phyloP scores from a whole-genome alignment of 352 stramenopile species.

The Phytophthora tentaculata region DNA sequence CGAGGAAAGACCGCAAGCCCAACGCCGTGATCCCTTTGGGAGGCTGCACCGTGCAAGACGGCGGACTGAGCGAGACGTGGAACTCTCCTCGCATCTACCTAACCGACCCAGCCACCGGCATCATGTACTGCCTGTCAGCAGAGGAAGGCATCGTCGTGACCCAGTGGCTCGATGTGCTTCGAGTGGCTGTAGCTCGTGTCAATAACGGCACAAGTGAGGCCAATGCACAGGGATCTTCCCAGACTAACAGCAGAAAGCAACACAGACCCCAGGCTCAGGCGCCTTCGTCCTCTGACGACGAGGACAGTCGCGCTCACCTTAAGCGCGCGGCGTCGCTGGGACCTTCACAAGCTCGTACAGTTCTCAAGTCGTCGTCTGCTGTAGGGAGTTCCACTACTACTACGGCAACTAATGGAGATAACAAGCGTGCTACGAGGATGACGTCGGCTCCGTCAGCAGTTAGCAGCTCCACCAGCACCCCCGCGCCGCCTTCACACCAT shows the following conservation, averaged over 20 bases:
- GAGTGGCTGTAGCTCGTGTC: slow-evolving; percentile 51
- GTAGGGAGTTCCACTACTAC: slow-evolving; percentile 9
- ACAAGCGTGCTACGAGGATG: slow-evolving; percentile 30
- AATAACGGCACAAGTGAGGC: slow-evolving; percentile 15
- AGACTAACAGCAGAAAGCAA: slow-evolving; percentile 7
- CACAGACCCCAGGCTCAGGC: slow-evolving; percentile 15
- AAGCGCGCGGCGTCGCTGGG: slow-evolving; percentile 34
- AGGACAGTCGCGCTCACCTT: slow-evolving; percentile 25
- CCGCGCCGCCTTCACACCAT: not conserved
- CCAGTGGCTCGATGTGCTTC: slow-evolving; percentile 76
- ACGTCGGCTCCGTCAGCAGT: slow-evolving; percentile 33
- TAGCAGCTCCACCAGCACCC: slow-evolving; percentile 6
- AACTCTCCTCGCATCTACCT: slow-evolving; percentile 88
- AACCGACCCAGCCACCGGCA: slow-evolving; percentile 70
- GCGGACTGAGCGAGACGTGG: slow-evolving; percentile 85
- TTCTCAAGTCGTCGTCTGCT: slow-evolving; percentile 29
- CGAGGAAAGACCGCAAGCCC: slow-evolving; percentile 77
- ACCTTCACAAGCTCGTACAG: slow-evolving; percentile 16
- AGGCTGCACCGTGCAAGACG: slow-evolving; percentile 81
- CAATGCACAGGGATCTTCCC: not conserved
- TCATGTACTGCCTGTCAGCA: slow-evolving; percentile 85
- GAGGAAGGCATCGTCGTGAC: slow-evolving; percentile 76
- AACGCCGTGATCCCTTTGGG: slow-evolving; percentile 85
- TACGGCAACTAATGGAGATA: slow-evolving; percentile 1
- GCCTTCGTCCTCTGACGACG: slow-evolving; percentile 29